phyloP scores from a whole-genome alignment of 495 filamentous ascomycete species.

The Cercophora newfieldiana region DNA sequence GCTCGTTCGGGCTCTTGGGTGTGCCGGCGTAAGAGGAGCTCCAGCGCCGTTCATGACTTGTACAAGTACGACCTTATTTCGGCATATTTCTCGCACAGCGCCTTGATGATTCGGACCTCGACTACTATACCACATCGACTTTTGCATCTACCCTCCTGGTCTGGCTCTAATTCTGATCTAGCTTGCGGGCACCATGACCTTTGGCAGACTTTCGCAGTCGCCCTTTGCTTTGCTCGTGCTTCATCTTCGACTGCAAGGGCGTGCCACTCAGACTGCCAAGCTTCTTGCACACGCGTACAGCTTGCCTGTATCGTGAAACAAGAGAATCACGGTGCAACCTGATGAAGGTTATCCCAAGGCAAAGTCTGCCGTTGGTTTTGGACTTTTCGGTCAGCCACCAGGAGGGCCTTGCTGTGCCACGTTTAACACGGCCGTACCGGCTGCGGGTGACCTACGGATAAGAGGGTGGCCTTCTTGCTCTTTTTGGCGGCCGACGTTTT shows the following conservation, averaged over 20 bases:
- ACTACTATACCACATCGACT: not conserved
- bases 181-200: not conserved
- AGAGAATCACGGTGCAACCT: not conserved
- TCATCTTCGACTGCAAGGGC: not conserved
- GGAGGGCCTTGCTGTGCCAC: not conserved
- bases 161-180: not conserved
- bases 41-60: not conserved
- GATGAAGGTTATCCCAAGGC: not conserved
- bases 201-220: not conserved
- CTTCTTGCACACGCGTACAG: not conserved
- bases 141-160: not conserved
- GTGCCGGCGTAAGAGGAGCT: not conserved
- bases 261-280: not conserved
- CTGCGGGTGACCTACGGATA: not conserved
- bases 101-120: not conserved
- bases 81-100: not conserved
- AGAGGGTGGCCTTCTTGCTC: not conserved
- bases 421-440: not conserved
- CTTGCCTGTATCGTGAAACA: not conserved
- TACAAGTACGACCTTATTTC: slow-evolving; percentile 4
- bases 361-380: not conserved
- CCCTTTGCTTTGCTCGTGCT: not conserved
- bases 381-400: not conserved
- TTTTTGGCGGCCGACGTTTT: not conserved
- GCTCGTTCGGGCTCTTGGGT: not conserved